Base-by-base conservation (phyloP, 1,284 basidiomycete species). In the Fomitopsis schrenkii region DNA sequence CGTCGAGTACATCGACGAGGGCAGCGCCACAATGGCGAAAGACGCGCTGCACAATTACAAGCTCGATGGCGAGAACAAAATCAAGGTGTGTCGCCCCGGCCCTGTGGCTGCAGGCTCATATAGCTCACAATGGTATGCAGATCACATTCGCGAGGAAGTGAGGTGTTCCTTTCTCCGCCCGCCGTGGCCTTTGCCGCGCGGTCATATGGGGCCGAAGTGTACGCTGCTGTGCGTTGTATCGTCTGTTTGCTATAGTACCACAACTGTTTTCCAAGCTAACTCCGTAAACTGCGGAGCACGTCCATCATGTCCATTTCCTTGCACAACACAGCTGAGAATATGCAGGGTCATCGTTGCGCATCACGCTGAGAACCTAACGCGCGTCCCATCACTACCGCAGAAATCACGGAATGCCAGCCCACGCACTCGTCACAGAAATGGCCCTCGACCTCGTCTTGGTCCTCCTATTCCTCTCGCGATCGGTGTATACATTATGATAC, bases 21-120 rank as follows among this genome's bases (percentile, higher is more conserved):
- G 80, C 46, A 91, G 90, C 65, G 91, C 95, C n/a, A 88, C 86
- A 15, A 86, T 91, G 42, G 95, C 95, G 36, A 96, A 96, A 76
- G 95, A 97, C 68, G 94, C 93, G 28, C 76, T 97, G 71, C 95
- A 98, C 84, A 97, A 97, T 74, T 95, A 95, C 85, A 95, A 95
- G 77, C 80, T 96, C 76, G 95, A 96, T 70, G 93, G 93, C 50
- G 94, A 95, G 78, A 93, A 93, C 77, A 97, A 97, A 79, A 96
- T 97, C 84, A 97, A 97, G 86, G 94, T 90, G 62, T 56, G 72
- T 63, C n/a, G 44, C 60, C 55, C 71, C 62, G 19, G 41, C 17
- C 17, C 55, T 19, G 17, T 9, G 22, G 40, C 17, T 41, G 12
- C 9, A 10, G 38, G 17, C 36, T 41, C 50, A 33, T 33, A 55